Percentiles rank a stretch among this genome's conserved stretches.
phyloP scores from a whole-genome alignment of 2,329 filamentous ascomycete species.

The Trichoderma sp. region DNA sequence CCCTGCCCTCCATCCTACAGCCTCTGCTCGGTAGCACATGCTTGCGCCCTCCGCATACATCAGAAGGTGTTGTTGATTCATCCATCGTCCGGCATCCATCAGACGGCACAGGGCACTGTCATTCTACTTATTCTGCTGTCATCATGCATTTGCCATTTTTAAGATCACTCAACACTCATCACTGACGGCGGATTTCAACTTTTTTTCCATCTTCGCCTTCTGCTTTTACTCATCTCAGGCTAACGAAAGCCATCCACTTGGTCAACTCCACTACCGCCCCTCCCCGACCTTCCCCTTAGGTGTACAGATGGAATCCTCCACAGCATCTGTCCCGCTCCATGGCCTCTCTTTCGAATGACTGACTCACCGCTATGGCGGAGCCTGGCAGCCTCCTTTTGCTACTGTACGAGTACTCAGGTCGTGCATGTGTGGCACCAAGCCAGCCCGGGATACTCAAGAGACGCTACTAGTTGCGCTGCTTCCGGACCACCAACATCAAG shows the following conservation, averaged over 20 bases:
- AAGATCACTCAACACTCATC: not conserved
- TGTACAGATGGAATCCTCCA: not conserved
- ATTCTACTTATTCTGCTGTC: not conserved
- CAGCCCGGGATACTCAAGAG: not conserved
- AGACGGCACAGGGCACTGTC: not conserved
- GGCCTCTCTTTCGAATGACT: not conserved
- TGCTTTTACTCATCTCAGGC: not conserved
- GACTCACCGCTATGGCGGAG: conserved; percentile 15
- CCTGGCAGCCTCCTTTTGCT: not conserved
- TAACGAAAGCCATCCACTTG: not conserved
- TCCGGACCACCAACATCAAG: not conserved
- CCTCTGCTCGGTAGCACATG: not conserved
- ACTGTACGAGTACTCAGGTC: not conserved
- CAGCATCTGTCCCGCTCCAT: not conserved
- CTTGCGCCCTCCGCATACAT: not conserved
- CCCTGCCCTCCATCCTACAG: not conserved
- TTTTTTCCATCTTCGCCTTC: not conserved
- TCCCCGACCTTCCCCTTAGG: conserved; percentile 6
- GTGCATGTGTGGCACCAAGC: not conserved
- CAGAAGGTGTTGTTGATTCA: not conserved
- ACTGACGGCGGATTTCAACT: not conserved
- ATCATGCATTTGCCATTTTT: not conserved
- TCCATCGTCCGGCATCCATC: not conserved
- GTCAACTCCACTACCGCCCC: not conserved
- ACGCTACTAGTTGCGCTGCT: not conserved